Base-by-base conservation (phyloP, 1,284 basidiomycete genomes). In the Volvariella volvacea region DNA sequence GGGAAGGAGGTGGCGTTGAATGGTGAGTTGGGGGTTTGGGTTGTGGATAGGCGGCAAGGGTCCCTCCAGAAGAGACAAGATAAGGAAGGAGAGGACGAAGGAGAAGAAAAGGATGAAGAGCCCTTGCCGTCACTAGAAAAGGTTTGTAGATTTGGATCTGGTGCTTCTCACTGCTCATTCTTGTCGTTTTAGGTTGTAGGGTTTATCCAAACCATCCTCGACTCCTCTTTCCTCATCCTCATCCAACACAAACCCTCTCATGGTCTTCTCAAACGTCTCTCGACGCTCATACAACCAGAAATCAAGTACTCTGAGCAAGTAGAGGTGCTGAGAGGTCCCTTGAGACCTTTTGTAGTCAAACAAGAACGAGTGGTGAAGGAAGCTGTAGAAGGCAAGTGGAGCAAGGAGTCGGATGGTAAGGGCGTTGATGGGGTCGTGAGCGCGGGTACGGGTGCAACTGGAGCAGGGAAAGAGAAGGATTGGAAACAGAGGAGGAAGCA, bases 211-310 rank as follows among this genome's bases (percentile, higher is more conserved):
- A 66, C 69, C 4, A 55, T 86, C 44, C 66, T 88, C 19, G 86
- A 88, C 57, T 71, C 83, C 0, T 79, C 76, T 4, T 84, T 84
- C 58, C 66, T 88, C 36, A 61, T 70, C 0, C 67, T 88, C 21
- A 65, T 88, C 8, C 74, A 80, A 48, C 67, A 83, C 53, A 58
- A 69, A 4, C 75, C 79, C 0, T 69, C 81, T 2, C 76, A 83
- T 50, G 51, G 53, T 20, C 53, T 77, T 33, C 62, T 88, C 10
- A 68, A 61, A 28, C 62, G 58, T 6, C 64, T 85, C 22, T 64
- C 73, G 25, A 58, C 67, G 1, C 68, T 71, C 22, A 61, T 87
- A 40, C 67, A 74, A 34, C 73, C 74, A 4, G 78, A 83, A 56
- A 64, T 84, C 15, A 50, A 52, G 3, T 64, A 72, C 43, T 64